A percentile compares a stretch with the other conserved stretches of the same genome.
Evolutionary conservation across 2,329 filamentous ascomycete species (phyloP).

Genomic region (Dactylellina leptospora): DNA sequence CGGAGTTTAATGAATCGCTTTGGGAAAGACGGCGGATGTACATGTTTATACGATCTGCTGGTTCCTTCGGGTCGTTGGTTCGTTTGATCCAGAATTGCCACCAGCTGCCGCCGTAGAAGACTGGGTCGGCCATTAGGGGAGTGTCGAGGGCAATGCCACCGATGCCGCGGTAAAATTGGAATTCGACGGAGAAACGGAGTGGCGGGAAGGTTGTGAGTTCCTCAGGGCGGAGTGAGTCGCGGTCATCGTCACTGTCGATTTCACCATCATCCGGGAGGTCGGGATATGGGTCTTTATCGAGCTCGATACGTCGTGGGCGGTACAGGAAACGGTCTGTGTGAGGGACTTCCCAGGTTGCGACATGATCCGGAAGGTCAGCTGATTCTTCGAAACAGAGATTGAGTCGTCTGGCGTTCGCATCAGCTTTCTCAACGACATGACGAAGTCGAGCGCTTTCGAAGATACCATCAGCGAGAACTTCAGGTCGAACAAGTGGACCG

Average conservation of each 20-base stretch:
- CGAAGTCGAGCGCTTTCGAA: slow-evolving; percentile 35
- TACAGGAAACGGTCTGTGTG: slow-evolving; percentile 27
- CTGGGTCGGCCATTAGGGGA: slow-evolving; percentile 20
- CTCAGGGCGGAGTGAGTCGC: neutral
- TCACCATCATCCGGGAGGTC: neutral
- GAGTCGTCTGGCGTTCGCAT: neutral
- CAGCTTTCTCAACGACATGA: slow-evolving; percentile 10
- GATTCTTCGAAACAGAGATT: slow-evolving; percentile 10
- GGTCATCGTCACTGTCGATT: neutral
- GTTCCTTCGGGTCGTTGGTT: slow-evolving; percentile 12
- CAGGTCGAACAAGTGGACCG: slow-evolving; percentile 6
- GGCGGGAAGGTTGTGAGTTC: slow-evolving; percentile 21
- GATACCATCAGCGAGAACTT: slow-evolving; percentile 29
- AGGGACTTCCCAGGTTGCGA: slow-evolving; percentile 19
- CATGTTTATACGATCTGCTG: slow-evolving; percentile 7
- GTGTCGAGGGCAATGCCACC: slow-evolving; percentile 10
- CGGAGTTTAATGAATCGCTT: neutral
- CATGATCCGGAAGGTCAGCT: slow-evolving; percentile 1
- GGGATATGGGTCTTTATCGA: slow-evolving; percentile 17
- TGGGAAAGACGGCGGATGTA: slow-evolving; percentile 10
- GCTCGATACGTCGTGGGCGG: slow-evolving; percentile 35
- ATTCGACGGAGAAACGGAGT: slow-evolving; percentile 44
- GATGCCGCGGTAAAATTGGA: slow-evolving; percentile 44
- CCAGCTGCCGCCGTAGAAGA: slow-evolving; percentile 49
- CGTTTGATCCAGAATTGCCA: slow-evolving; percentile 46